These are phyloP conservation scores for Gossypium turneri DNA, from an alignment of 345 rosid genomes.

Conservation along the genomic window DNA sequence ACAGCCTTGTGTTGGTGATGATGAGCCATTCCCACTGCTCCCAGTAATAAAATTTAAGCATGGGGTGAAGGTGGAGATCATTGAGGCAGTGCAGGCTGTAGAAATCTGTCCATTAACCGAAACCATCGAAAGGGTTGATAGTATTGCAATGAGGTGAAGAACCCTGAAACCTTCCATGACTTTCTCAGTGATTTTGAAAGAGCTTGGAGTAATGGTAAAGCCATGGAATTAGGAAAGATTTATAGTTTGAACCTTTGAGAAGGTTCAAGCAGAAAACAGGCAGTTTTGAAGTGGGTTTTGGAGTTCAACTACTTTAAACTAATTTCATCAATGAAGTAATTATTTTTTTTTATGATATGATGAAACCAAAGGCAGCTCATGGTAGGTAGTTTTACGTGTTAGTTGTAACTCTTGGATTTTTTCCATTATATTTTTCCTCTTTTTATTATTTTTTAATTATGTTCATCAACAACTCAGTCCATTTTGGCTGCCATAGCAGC, in stretches of 20 bases:
- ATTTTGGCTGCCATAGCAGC: not conserved
- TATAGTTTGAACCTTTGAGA: constrained; percentile 16
- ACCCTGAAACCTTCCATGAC: constrained; percentile 24
- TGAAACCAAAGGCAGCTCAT: not conserved
- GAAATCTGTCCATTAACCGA: constrained; percentile 55
- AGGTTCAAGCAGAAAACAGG: constrained; percentile 17
- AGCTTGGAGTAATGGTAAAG: not conserved
- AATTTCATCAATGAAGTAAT: constrained; percentile 17
- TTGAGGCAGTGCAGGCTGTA: constrained; percentile 73
- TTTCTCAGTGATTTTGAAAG: not conserved
- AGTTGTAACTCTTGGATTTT: not conserved
- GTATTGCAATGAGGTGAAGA: constrained; percentile 20
- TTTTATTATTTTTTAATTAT: constrained; percentile 1
- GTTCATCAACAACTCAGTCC: not conserved
- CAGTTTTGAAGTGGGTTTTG: constrained; percentile 34
- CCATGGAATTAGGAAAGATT: constrained; percentile 13
- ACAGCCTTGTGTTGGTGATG: constrained; percentile 56
- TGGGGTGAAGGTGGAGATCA: constrained; percentile 77
- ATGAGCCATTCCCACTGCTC: constrained; percentile 48
- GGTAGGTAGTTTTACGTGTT: constrained; percentile 29
- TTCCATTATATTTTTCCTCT: not conserved
- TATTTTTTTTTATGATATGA: not conserved
- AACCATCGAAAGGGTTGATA: constrained; percentile 23
- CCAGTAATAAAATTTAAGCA: constrained; percentile 79
- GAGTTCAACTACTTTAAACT: constrained; percentile 40